Conservation (phyloP, 306 rosid species). For the Acacia confusa region DNA sequence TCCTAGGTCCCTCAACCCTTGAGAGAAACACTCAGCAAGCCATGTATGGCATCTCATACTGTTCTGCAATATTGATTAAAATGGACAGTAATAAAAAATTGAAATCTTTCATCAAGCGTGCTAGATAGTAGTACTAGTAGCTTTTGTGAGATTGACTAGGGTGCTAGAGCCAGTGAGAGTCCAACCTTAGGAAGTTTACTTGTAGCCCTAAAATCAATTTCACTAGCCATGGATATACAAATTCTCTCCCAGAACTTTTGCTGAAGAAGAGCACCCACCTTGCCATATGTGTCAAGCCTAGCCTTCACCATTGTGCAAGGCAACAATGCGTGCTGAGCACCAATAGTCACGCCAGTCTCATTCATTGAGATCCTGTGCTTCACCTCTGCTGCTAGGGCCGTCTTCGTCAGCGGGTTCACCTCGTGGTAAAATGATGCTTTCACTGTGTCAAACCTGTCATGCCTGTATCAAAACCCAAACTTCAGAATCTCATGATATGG, state of each 20-base stretch:
- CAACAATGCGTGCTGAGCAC: slow-evolving; percentile 60
- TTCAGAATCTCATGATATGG: not conserved
- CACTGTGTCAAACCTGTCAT: slow-evolving; percentile 55
- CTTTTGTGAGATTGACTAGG: slow-evolving; percentile 30
- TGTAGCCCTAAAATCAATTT: slow-evolving; percentile 45
- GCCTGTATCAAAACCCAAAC: slow-evolving; percentile 47
- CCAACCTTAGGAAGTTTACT: slow-evolving; percentile 48
- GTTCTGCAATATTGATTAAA: slow-evolving; percentile 32
- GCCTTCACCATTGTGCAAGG: slow-evolving; percentile 55
- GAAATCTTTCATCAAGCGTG: slow-evolving; percentile 22
- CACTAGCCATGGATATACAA: slow-evolving; percentile 57
- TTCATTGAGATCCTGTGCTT: slow-evolving; percentile 47
- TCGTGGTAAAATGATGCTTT: slow-evolving; percentile 53
- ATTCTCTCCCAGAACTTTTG: slow-evolving; percentile 54
- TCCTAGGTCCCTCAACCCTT: not conserved
- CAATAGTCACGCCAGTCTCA: slow-evolving; percentile 49
- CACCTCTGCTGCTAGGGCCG: slow-evolving; percentile 69
- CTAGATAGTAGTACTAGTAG: not conserved
- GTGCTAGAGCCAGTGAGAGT: slow-evolving; percentile 55
- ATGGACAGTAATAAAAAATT: not conserved
- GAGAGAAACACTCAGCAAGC: slow-evolving; percentile 6
- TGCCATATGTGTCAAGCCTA: slow-evolving; percentile 50
- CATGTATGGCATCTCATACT: not conserved
- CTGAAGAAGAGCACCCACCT: slow-evolving; percentile 53
- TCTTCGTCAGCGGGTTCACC: slow-evolving; percentile 51